These are phyloP conservation scores for Chrysoporthe austroafricana DNA, from an alignment of 2,329 filamentous ascomycete species.

Conservation along the genomic window DNA sequence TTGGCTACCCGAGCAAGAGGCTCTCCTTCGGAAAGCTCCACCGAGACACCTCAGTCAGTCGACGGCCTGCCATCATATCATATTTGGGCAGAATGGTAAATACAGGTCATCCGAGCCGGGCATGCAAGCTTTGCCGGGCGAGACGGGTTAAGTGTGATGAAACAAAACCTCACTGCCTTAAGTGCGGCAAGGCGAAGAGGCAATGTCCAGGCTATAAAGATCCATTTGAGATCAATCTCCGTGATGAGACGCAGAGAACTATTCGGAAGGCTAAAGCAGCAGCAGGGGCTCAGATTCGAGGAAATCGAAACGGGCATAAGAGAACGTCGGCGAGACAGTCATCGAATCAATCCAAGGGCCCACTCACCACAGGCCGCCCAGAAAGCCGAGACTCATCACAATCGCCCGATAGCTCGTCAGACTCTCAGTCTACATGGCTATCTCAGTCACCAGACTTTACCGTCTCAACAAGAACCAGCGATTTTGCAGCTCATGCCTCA, in stretches of 20 bases:
- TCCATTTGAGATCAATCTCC: slow-evolving; percentile 34
- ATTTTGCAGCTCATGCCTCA: not conserved
- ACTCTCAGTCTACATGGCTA: slow-evolving; percentile 15
- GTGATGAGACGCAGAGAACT: slow-evolving; percentile 34
- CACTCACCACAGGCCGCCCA: not conserved
- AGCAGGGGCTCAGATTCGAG: slow-evolving; percentile 18
- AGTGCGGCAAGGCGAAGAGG: slow-evolving; percentile 33
- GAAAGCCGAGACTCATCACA: slow-evolving; percentile 12
- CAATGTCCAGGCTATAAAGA: slow-evolving; percentile 34
- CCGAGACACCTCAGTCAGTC: not conserved
- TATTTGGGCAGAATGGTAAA: slow-evolving; percentile 31
- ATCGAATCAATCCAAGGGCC: slow-evolving; percentile 5
- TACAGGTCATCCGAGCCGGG: slow-evolving; percentile 34
- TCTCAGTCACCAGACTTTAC: slow-evolving; percentile 11
- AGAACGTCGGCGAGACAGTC: slow-evolving; percentile 13
- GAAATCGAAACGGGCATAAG: slow-evolving; percentile 4
- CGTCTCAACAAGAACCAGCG: slow-evolving; percentile 2
- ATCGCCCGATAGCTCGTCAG: slow-evolving; percentile 14
- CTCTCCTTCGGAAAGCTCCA: not conserved
- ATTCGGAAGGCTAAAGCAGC: slow-evolving; percentile 30
- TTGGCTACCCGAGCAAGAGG: not conserved
- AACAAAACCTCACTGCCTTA: slow-evolving; percentile 33
- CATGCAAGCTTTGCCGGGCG: slow-evolving; percentile 34
- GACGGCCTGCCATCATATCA: not conserved
- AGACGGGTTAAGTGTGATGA: slow-evolving; percentile 35